Percentiles rank a stretch among this genome's conserved stretches.
Evolutionary conservation across 169 alveolate genomes (phyloP).

Genomic region (Cystoisospora suis): DNA sequence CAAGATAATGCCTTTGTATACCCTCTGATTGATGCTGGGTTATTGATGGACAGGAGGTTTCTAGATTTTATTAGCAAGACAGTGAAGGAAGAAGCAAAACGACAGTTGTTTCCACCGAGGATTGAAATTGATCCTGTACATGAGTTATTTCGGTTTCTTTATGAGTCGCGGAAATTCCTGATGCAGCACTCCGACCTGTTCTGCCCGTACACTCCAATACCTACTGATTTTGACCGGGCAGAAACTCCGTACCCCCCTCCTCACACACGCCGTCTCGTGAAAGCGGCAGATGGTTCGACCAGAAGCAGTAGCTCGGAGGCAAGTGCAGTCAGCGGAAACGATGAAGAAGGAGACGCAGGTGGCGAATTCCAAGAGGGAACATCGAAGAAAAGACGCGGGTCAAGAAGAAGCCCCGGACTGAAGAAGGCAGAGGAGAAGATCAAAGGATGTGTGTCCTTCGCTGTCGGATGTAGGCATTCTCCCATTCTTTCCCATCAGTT

Average conservation of each 20-base stretch:
- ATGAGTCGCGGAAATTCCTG: constrained; percentile 12
- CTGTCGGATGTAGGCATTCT: constrained; percentile 41
- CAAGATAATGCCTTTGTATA: constrained; percentile 10
- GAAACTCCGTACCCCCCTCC: constrained; percentile 26
- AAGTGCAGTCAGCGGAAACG: background rate
- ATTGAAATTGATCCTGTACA: constrained; percentile 39
- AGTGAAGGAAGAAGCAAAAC: background rate
- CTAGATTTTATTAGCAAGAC: background rate
- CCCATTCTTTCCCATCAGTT: constrained; percentile 59
- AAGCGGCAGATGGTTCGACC: background rate
- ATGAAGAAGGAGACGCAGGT: background rate
- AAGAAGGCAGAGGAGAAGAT: background rate
- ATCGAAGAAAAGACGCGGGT: background rate
- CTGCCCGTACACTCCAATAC: constrained; percentile 30
- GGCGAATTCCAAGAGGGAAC: constrained; percentile 5
- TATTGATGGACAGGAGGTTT: constrained; percentile 3
- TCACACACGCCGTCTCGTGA: background rate
- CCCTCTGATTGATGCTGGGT: constrained; percentile 37
- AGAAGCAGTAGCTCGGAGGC: too few relatives aligned
- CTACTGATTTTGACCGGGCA: constrained; percentile 25
- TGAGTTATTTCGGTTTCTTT: constrained; percentile 34
- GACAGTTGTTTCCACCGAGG: constrained; percentile 23
- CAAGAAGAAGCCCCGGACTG: background rate
- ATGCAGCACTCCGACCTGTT: constrained; percentile 41
- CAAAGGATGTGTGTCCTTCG: constrained; percentile 34